Evolutionary conservation across 1,284 basidiomycete species (phyloP).

Genomic region (Rhodofomes roseus): DNA sequence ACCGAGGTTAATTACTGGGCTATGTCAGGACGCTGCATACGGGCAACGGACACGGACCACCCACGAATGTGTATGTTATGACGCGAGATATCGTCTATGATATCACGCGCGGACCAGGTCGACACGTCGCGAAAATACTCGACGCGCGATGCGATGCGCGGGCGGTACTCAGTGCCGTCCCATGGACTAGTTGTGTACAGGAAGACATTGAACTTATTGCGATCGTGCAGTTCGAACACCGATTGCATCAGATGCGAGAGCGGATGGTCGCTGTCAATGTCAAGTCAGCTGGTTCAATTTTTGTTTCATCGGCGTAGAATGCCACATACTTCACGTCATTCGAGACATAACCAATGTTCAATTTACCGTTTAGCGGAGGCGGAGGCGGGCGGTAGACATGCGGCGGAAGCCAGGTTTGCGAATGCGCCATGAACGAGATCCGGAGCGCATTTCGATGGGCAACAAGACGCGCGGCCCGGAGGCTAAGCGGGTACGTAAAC

Average conservation of each 20-base stretch:
- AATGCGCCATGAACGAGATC: constrained; percentile 46
- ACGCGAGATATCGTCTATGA: constrained; percentile 38
- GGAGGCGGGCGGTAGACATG: constrained; percentile 50
- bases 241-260: constrained; percentile 62
- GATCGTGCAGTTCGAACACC: constrained; percentile 53
- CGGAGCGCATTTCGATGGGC: constrained; percentile 56
- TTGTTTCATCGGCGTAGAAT: too few species aligned
- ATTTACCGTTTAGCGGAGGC: constrained; percentile 39
- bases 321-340: constrained; percentile 47
- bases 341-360: constrained; percentile 59
- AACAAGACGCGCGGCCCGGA: constrained; percentile 51
- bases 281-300: not conserved
- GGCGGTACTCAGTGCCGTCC: constrained; percentile 49
- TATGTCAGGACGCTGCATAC: not conserved
- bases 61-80: constrained; percentile 53
- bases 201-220: constrained; percentile 42
- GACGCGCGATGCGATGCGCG: constrained; percentile 45
- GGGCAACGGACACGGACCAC: constrained; percentile 12
- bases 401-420: constrained; percentile 45
- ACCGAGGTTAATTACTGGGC: constrained; percentile 49
- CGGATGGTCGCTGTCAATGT: constrained; percentile 46
- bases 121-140: constrained; percentile 52
- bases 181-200: constrained; percentile 54
- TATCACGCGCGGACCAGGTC: constrained; percentile 30
- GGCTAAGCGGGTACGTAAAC: constrained; percentile 53